Conservation (phyloP, 2,329 filamentous ascomycete species). For the Plenodomus tracheiphilus region DNA sequence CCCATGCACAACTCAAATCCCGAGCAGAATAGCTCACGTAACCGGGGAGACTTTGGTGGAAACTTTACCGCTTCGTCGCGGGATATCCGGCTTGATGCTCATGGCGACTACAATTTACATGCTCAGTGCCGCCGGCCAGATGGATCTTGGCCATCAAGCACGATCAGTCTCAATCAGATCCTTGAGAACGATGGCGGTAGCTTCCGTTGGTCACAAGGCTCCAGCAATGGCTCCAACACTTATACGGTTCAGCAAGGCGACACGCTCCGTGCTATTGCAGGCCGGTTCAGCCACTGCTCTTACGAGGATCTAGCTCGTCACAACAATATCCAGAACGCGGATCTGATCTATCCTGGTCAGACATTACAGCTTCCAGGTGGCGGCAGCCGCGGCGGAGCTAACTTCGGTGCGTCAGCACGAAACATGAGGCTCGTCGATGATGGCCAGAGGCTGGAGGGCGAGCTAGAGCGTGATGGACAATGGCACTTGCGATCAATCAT, state of each 20-base stretch:
- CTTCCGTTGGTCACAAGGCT: slow-evolving; percentile 29
- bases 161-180: slow-evolving; percentile 24
- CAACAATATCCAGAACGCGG: slow-evolving; percentile 30
- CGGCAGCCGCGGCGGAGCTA: slow-evolving; percentile 20
- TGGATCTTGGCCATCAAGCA: slow-evolving; percentile 27
- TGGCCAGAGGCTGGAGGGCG: slow-evolving; percentile 27
- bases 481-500: slow-evolving; percentile 25
- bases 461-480: slow-evolving; percentile 17
- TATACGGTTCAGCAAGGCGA: slow-evolving; percentile 33
- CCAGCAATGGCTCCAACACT: slow-evolving; percentile 13
- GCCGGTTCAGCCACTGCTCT: slow-evolving; percentile 25
- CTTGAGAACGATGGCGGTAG: slow-evolving; percentile 29
- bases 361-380: slow-evolving; percentile 27
- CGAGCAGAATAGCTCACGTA: slow-evolving; percentile 3
- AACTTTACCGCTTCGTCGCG: slow-evolving; percentile 28
- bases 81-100: slow-evolving; percentile 30
- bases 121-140: slow-evolving; percentile 28
- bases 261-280: slow-evolving; percentile 31
- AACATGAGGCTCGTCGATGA: slow-evolving; percentile 25
- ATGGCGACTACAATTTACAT: slow-evolving; percentile 32
- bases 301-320: slow-evolving; percentile 30
- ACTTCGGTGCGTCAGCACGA: slow-evolving; percentile 26
- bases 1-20: background rate
- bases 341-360: slow-evolving; percentile 35
- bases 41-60: slow-evolving; percentile 20